Evolutionary conservation across 208 protist species (phyloP).

Genomic region (Herpetomonas tarakana): DNA sequence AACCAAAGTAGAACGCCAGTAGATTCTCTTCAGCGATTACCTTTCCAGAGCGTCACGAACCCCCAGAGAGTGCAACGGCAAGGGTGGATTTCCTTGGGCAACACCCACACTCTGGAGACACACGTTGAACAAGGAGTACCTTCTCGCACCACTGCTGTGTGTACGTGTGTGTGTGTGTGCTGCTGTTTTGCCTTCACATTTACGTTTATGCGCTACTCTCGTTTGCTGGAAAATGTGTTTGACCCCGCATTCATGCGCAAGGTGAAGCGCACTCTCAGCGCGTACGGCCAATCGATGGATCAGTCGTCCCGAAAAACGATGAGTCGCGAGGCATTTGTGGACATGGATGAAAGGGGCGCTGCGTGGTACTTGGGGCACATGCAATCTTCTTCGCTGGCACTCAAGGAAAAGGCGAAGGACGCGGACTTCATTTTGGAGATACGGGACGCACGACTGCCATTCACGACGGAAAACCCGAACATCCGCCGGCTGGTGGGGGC

Average conservation of each 20-base stretch:
- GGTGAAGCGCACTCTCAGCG: slow-evolving; percentile 76
- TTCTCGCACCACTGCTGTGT: too few relatives aligned
- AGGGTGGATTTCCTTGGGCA: too few relatives aligned
- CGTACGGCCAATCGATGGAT: slow-evolving; percentile 76
- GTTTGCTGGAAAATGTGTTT: slow-evolving; percentile 87
- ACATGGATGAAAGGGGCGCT: slow-evolving; percentile 81
- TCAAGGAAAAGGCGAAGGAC: slow-evolving; percentile 74
- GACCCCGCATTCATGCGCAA: slow-evolving; percentile 88
- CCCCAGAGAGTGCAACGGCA: too few relatives aligned
- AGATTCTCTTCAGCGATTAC: too few relatives aligned
- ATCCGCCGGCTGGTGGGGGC: slow-evolving; percentile 43
- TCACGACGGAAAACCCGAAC: slow-evolving; percentile 85
- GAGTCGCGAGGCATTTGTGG: slow-evolving; percentile 84
- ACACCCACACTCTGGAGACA: too few relatives aligned
- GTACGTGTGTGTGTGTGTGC: too few relatives aligned
- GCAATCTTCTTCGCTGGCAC: slow-evolving; percentile 45
- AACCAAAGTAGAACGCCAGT: too few relatives aligned
- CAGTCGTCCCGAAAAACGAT: slow-evolving; percentile 45
- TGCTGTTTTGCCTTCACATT: too few relatives aligned
- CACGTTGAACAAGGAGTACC: too few relatives aligned
- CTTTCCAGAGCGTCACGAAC: too few relatives aligned
- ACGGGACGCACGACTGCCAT: slow-evolving; percentile 89
- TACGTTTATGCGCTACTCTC: too few relatives aligned
- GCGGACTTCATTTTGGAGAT: slow-evolving; percentile 93
- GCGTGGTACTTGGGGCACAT: slow-evolving; percentile 92